Evolutionary conservation across 805 yeast genomes (phyloP), one percentile per base, ranked within the genome.

Genomic region (Lachancea quebecensis): DNA sequence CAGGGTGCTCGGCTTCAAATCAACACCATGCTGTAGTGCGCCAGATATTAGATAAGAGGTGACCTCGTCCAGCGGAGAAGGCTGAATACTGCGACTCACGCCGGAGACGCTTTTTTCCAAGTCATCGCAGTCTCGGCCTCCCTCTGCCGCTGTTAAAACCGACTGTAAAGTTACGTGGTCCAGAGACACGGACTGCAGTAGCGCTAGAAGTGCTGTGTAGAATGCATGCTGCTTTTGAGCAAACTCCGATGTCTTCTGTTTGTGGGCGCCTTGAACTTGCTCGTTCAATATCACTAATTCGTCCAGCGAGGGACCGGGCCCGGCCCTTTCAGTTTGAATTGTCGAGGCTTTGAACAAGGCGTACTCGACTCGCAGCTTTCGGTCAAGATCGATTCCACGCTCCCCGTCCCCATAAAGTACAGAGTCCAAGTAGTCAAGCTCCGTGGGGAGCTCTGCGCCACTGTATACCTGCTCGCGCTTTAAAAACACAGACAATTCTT

Each of bases 31-130:
- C 32, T 57, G 57, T 17, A 64, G 54, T 0, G 65, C 50, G 40
- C 54, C 56, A 0, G 67, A 61, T 10, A 62, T 37, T 27, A 62
- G 45, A 41, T 58, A 61, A 3, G 66, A 58, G 3, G 62, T 62
- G n/a, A 62, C 39, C 28, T 59, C 62, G 46, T 62, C 52, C 14
- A 49, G 39, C 17, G 39, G 46, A 12, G 43, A 36, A 27, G 44
- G 47, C 30, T 40, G 45, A 8, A 42, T 4, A 14, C 21, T 30
- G 16, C 38, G 35, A 18, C 45, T 42, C 25, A 21, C 7, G 10
- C 35, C 39, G 10, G 45, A 42, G 10, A 16, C 5, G 40, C 45
- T 42, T 6, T 14, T 15, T n/a, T 35, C 39, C 12, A 28, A 8
- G 18, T 42, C 45, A 4, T 42, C 40, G 35, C 18, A 29, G 10